Evolutionary conservation across 108 stramenopile genomes (phyloP).

Genomic region (Aurantiochytrium sp.): DNA sequence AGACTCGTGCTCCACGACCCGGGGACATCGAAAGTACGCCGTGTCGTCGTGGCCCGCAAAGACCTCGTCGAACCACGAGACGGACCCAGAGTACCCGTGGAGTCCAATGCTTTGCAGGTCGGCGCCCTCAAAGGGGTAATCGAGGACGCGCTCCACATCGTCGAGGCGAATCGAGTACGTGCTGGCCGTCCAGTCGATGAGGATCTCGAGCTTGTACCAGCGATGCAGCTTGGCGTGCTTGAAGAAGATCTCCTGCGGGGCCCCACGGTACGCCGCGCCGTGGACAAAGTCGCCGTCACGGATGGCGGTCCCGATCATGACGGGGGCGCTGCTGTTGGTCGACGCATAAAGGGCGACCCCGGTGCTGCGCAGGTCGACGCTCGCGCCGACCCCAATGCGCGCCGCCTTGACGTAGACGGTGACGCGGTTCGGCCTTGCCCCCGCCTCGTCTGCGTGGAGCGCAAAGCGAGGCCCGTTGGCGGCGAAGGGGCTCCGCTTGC

Average conservation of each 20-base stretch:
- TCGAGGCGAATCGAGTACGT: conserved; percentile 62
- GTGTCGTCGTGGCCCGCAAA: conserved; percentile 67
- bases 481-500: neutral
- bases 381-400: neutral
- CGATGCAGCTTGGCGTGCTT: neutral
- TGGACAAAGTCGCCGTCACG: conserved; percentile 50
- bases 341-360: neutral
- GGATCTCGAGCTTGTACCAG: conserved; percentile 81
- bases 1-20: neutral
- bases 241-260: conserved; percentile 45
- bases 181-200: conserved; percentile 60
- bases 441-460: neutral
- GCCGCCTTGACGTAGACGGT: neutral
- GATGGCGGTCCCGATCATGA: conserved; percentile 59
- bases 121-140: conserved; percentile 43
- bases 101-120: conserved; percentile 56
- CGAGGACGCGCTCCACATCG: conserved; percentile 48
- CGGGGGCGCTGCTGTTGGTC: conserved; percentile 7
- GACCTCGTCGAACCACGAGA: conserved; percentile 71
- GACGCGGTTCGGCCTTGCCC: neutral
- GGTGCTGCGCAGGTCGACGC: neutral
- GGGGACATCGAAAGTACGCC: conserved; percentile 65
- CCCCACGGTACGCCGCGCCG: conserved; percentile 51
- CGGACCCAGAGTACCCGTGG: conserved; percentile 50
- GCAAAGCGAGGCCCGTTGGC: conserved; percentile 14